Evolutionary conservation across 805 yeast genomes (phyloP).

Genomic region (Candida tallmaniae): DNA sequence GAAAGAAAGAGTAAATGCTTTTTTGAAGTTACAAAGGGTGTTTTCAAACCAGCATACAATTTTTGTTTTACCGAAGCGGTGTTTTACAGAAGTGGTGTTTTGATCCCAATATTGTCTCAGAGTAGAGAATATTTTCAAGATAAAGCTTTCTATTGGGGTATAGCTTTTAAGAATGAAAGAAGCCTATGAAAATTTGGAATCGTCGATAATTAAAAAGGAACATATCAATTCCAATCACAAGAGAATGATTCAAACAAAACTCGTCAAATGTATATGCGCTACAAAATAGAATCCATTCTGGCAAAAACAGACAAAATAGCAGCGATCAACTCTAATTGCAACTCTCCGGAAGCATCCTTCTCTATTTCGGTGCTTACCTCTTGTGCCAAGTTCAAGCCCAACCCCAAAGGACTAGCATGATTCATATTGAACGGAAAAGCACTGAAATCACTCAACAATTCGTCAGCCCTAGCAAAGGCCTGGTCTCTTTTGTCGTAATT

Average conservation of each 20-base stretch:
- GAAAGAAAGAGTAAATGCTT: no score
- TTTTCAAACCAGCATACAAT: no score
- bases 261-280: no score
- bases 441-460: slow-evolving; percentile 72
- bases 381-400: slow-evolving; percentile 65
- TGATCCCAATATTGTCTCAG: no score
- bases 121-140: no score
- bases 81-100: no score
- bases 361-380: slow-evolving; percentile 54
- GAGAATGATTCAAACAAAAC: no score
- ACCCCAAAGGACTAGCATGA: slow-evolving; percentile 58
- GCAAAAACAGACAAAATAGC: slow-evolving; percentile 89
- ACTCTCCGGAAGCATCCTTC: slow-evolving; percentile 45
- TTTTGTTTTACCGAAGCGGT: no score
- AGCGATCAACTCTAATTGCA: slow-evolving; percentile 83
- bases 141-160: no score
- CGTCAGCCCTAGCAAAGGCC: slow-evolving; percentile 94
- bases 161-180: background rate
- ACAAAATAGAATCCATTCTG: slow-evolving; percentile 85
- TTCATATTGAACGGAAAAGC: slow-evolving; percentile 72
- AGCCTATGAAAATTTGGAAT: background rate
- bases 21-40: no score
- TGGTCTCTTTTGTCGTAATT: slow-evolving; percentile 87
- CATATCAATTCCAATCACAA: background rate
- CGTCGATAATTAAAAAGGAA: background rate